These are phyloP conservation scores for Cutaneotrichosporon sp. DNA, from an alignment of 1,284 basidiomycete genomes.

Conservation along the genomic window DNA sequence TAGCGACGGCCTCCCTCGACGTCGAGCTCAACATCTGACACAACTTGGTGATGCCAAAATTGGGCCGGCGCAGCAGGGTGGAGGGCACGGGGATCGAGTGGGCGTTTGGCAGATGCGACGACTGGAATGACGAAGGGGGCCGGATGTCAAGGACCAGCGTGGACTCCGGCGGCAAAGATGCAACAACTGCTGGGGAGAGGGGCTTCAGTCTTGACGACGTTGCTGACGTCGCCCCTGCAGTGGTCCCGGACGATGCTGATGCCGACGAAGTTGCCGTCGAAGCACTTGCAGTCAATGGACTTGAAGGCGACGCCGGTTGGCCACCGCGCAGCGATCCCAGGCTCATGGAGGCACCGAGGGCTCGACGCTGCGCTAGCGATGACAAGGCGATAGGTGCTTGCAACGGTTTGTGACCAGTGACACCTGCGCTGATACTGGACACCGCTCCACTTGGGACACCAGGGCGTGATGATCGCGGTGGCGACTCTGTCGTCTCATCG, in stretches of 20 bases:
- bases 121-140: slow-evolving; percentile 66
- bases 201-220: slow-evolving; percentile 18
- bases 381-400: not conserved
- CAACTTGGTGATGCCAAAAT: slow-evolving; percentile 70
- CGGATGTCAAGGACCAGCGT: slow-evolving; percentile 77
- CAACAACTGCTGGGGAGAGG: slow-evolving; percentile 18
- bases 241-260: too few species aligned
- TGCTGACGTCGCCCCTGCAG: not conserved
- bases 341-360: not conserved
- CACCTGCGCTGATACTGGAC: not conserved
- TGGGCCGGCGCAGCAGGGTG: slow-evolving; percentile 82
- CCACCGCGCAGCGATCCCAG: not conserved
- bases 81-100: slow-evolving; percentile 88
- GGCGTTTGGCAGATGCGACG: slow-evolving; percentile 64
- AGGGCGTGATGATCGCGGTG: not conserved
- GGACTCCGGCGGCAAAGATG: slow-evolving; percentile 18
- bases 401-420: too few species aligned
- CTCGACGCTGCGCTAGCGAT: slow-evolving; percentile 6
- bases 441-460: not conserved
- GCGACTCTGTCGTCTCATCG: slow-evolving; percentile 1
- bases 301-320: not conserved
- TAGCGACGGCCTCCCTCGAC: slow-evolving; percentile 52
- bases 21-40: slow-evolving; percentile 64
- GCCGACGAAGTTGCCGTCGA: not conserved
- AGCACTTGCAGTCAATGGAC: not conserved